Base-by-base conservation (phyloP, 1,284 basidiomycete genomes). In the Ceratobasidium sp. region DNA sequence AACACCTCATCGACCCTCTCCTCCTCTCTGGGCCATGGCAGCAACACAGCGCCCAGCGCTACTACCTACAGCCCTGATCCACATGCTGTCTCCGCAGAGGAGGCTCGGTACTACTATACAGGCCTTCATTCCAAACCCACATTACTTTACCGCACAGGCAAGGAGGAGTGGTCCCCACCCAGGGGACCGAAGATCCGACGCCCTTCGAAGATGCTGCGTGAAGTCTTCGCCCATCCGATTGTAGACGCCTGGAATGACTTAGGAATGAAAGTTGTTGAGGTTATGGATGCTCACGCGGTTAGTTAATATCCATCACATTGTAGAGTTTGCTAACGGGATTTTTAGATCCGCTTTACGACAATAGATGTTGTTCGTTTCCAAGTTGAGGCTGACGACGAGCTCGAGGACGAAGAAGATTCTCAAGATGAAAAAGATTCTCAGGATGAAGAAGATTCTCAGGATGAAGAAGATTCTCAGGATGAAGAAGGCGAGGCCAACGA, bases 91-190 rank as follows among this genome's bases (percentile, higher is more conserved):
- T 57, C 66, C 16, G 35, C 4, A 38, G 77, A 66, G 69, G 77
- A 79, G 76, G 77, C 77, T 66, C 69, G 73, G 61, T 77, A 72
- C 23, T 79, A 78, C 74, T 79, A 78, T 76, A 74, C 77, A 59
- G 78, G 78, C 75, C 72, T 78, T 11, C 71, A 2, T 52, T 52
- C 50, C 23, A 13, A 62, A 75, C 77, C 78, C 72, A 72, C 30
- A 35, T 70, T 76, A 28, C 32, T 77, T 73, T 78, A 78, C 73
- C 77, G 77, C 49, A 77, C 78, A 61, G 76, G 77, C 72, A 74
- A 77, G 75, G 75, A 77, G 75, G 61, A 75, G 73, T 77, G 76
- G 77, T 73, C 67, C 58, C 73, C 70, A 44, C 78, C 77, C 75
- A 75, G 63, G 28, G 77, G 76, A 76, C 76, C 77, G 59, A 75